Evolutionary conservation across 768 basidiomycete species (phyloP).

Genomic region (Suillus bovinus): DNA sequence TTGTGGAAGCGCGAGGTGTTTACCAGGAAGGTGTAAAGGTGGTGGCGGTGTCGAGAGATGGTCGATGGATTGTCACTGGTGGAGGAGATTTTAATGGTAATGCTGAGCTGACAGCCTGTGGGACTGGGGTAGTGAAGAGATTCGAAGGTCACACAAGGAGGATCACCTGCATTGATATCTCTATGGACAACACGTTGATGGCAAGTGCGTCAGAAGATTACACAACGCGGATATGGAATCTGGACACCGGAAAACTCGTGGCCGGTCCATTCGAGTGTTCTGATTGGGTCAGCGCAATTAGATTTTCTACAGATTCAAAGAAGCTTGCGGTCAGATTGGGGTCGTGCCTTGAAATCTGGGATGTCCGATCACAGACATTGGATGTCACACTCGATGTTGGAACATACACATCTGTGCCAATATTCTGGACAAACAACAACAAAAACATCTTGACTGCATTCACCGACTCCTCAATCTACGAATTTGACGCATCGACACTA

Average conservation of each 20-base stretch:
- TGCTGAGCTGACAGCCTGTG: neutral
- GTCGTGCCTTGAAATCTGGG: neutral
- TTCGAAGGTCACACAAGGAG: fast-evolving
- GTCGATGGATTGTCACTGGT: no score
- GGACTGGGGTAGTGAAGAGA: neutral
- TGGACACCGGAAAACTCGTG: neutral
- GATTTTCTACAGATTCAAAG: neutral
- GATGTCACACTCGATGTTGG: neutral
- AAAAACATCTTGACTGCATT: neutral
- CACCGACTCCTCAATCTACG: fast-evolving
- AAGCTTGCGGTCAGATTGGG: neutral
- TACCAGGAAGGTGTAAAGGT: no score
- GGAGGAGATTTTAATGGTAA: no score
- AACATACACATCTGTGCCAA: neutral
- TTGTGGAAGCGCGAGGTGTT: no score
- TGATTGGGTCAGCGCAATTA: fast-evolving
- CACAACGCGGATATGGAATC: neutral
- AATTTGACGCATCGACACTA: neutral
- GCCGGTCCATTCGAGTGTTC: neutral
- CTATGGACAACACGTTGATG: neutral
- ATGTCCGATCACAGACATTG: neutral
- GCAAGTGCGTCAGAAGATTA: fast-evolving
- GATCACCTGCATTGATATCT: neutral
- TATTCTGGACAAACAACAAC: neutral
- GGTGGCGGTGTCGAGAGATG: no score